Evolutionary conservation across 2,329 filamentous ascomycete genomes (phyloP), one percentile per base, ranked within the genome.

Genomic region (Pestalotiopsis sp.): DNA sequence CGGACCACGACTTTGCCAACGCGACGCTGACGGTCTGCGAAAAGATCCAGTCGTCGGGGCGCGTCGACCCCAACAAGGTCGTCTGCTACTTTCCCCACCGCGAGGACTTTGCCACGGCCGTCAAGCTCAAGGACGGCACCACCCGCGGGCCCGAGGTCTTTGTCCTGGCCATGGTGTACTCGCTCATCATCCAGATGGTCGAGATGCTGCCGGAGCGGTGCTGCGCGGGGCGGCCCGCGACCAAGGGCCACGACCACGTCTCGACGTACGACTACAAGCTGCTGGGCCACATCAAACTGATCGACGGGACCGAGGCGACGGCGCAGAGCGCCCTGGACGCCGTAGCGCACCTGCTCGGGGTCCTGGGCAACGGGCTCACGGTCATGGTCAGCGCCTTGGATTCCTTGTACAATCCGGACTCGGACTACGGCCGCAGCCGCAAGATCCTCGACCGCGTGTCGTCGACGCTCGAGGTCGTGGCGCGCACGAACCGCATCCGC

Each of bases 161-260:
- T n/a, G 39, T 23, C 62, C 38, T 65, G 36, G 62, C 62, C 13
- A 13, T 65, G 62, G 7, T 65, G n/a, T 65, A 65, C 27, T 65
- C 62, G 27, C n/a, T 52, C 38, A 45, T 65, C n/a, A n/a, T 14
- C 39, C 62, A 65, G 20, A 65, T 65, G 62, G 13, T 65, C 62
- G n/a, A 17, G n/a, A n/a, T n/a, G n/a, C 62, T 65, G 11, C 39
- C 62, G 9, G 62, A 49, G 12, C 45, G 17, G 4, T 52, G 45
- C 41, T n/a, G 41, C 45, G 17, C 17, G n/a, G 11, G 11, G 17
- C 14, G 45, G 17, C 7, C 17, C 45, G n/a, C 13, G 13, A 49
- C 4, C 14, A 49, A 49, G 13, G 41, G 41, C 3, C 13, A 49
- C 20, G 20, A 27, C 38, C 31, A 65, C 9, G 39, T 25, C 39